These are phyloP conservation scores for Moricandia moricandioides DNA, from an alignment of 345 rosid genomes.

Conservation along the genomic window DNA sequence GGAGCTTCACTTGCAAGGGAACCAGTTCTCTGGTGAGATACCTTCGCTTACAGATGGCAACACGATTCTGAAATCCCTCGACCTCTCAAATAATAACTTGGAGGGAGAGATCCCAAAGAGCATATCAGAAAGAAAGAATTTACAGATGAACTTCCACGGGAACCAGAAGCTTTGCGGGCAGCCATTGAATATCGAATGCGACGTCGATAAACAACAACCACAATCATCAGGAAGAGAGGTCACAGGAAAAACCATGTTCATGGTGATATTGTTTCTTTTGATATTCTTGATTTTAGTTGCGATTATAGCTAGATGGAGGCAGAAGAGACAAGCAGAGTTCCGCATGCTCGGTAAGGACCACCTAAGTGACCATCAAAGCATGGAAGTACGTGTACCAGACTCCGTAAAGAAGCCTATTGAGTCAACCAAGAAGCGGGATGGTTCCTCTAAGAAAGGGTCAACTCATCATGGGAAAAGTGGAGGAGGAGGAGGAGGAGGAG, in stretches of 20 bases:
- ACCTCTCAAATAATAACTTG: conserved; percentile 57
- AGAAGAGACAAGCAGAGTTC: conserved; percentile 41
- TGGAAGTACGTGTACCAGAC: conserved; percentile 42
- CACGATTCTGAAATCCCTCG: conserved; percentile 36
- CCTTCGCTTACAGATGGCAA: conserved; percentile 42
- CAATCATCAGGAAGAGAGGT: neutral
- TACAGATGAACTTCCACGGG: conserved; percentile 41
- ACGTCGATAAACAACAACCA: neutral
- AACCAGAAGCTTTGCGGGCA: conserved; percentile 63
- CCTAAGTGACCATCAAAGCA: conserved; percentile 30
- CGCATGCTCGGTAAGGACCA: conserved; percentile 47
- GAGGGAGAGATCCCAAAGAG: conserved; percentile 62
- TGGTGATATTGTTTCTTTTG: conserved; percentile 17
- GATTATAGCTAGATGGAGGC: conserved; percentile 18
- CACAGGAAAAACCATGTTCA: conserved; percentile 7
- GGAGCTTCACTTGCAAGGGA: conserved; percentile 68
- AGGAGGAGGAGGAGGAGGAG: too few species aligned
- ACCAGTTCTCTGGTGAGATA: conserved; percentile 64
- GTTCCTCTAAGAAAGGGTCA: conserved; percentile 34
- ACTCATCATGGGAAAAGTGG: conserved; percentile 32
- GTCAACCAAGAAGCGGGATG: conserved; percentile 35
- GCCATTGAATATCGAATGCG: conserved; percentile 29
- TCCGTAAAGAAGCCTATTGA: conserved; percentile 28
- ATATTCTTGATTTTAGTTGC: conserved; percentile 31
- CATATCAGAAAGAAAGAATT: conserved; percentile 35